Base-by-base conservation (phyloP, 163 green algal genomes). In the Scenedesmus sp. region DNA sequence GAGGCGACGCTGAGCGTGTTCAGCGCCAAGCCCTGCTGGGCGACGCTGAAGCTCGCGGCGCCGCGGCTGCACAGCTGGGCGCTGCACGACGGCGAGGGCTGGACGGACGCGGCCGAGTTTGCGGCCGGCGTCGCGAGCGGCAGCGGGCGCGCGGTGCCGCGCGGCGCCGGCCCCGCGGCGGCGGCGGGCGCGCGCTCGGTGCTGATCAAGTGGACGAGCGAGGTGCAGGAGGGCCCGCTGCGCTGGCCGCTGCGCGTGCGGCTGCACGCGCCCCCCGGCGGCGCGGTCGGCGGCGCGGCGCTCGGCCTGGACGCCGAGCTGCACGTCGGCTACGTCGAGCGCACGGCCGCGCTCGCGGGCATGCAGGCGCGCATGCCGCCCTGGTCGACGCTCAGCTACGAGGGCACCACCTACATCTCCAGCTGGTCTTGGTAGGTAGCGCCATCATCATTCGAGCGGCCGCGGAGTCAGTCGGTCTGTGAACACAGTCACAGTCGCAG, bases 251-350 rank as follows among this genome's bases (percentile, higher is more conserved):
- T 75, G 24, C 26, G 14, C 9, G 31, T 75, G 18, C 36, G 31
- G 24, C 65, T 45, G 3, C 13, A 42, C 17, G 4, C 63, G 24
- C 44, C 63, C 4, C 5, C 36, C 20, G 33, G 22, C 11, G 44
- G 18, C 22, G 50, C 15, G 24, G 42, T 28, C n/a, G 54, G 53
- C 33, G 18, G 57, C 29, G 29, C 33, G 51, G 31, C n/a, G 18
- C 39, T 13, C 24, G 42, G 36, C 26, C 53, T 74, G 10, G 39
- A 9, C 34, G 71, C 63, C 17, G 71, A 79, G 71, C 29, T 79
- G 71, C 71, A 79, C 51, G 71, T 79, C n/a, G 71, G 58, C 4
- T 79, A 79, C n/a, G 29, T 79, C 24, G 71, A 60, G 7, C 45
- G 42, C 17, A 70, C 50, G 26, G 44, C 57, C 39, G 45, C 26